Conservation (phyloP, 768 basidiomycete species). For the Sporobolomyces phaffii region DNA sequence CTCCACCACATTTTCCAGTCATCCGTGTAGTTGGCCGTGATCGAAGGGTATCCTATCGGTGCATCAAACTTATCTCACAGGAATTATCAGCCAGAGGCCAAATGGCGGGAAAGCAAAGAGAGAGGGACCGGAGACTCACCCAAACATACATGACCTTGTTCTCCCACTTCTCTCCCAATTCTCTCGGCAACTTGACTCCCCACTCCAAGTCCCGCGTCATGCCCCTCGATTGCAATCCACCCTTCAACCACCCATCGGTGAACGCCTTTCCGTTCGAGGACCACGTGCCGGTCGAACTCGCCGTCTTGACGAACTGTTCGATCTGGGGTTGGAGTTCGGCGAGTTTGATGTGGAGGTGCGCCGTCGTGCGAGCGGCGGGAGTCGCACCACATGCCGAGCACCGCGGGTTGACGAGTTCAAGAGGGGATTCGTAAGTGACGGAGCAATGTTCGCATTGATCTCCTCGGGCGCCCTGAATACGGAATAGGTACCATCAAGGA, state of each 20-base stretch:
- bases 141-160: conserved; percentile 97
- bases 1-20: conserved; percentile 99
- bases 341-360: conserved; percentile 86
- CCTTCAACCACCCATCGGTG: conserved; percentile 78
- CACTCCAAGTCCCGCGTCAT: conserved; percentile 89
- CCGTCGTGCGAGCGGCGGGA: conserved; percentile 66
- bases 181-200: conserved; percentile 88
- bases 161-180: conserved; percentile 76
- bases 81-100: no score
- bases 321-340: conserved; percentile 72
- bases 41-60: conserved; percentile 92
- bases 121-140: conserved; percentile 55
- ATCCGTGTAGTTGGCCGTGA: conserved; percentile 87
- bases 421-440: conserved; percentile 75
- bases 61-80: conserved; percentile 75
- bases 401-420: conserved; percentile 88
- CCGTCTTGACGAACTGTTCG: conserved; percentile 79
- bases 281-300: conserved; percentile 81
- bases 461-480: conserved; percentile 77
- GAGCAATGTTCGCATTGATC: conserved; percentile 96
- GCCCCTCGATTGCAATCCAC: conserved; percentile 78
- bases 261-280: conserved; percentile 86
- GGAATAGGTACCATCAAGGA: no score
- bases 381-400: conserved; percentile 81
- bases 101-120: no score